Evolutionary conservation across 176 grass and related monocot genomes (phyloP).

Genomic region (Rhynchospora breviuscula): DNA sequence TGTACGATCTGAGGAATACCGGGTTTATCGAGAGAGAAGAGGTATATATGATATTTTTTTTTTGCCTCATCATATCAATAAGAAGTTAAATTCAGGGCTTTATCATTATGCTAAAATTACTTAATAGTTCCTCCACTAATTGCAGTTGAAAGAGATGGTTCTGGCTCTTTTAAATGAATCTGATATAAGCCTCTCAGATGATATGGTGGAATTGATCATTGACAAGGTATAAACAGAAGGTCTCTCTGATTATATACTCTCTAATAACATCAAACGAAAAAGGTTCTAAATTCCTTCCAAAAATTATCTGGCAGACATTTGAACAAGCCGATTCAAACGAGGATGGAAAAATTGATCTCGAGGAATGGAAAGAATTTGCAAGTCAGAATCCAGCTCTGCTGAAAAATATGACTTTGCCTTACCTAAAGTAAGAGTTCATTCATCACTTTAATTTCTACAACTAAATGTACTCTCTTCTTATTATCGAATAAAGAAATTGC

Average conservation of each 20-base stretch:
- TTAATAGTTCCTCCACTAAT: background rate
- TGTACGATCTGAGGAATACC: constrained; percentile 75
- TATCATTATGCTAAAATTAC: background rate
- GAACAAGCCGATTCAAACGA: constrained; percentile 48
- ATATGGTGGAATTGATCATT: constrained; percentile 67
- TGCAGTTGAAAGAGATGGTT: constrained; percentile 90
- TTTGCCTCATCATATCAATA: constrained; percentile 1
- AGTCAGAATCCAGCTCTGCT: constrained; percentile 49
- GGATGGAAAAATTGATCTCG: constrained; percentile 63
- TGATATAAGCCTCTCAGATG: constrained; percentile 61
- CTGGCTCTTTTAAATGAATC: constrained; percentile 82
- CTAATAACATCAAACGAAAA: background rate
- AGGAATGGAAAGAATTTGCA: constrained; percentile 55
- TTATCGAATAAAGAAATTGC: background rate
- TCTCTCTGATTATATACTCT: constrained; percentile 7
- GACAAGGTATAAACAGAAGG: constrained; percentile 38
- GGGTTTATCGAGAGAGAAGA: constrained; percentile 74
- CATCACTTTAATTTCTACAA: constrained; percentile 10
- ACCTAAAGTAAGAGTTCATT: constrained; percentile 45
- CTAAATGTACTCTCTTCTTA: background rate
- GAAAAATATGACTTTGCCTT: constrained; percentile 78
- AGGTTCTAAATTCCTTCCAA: background rate
- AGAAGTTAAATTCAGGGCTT: background rate
- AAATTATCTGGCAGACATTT: constrained; percentile 48
- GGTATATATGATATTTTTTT: constrained; percentile 26